These are phyloP conservation scores for Zygosaccharomyces pseudobailii DNA, from an alignment of 1,139 yeast genomes.

Conservation along the genomic window DNA sequence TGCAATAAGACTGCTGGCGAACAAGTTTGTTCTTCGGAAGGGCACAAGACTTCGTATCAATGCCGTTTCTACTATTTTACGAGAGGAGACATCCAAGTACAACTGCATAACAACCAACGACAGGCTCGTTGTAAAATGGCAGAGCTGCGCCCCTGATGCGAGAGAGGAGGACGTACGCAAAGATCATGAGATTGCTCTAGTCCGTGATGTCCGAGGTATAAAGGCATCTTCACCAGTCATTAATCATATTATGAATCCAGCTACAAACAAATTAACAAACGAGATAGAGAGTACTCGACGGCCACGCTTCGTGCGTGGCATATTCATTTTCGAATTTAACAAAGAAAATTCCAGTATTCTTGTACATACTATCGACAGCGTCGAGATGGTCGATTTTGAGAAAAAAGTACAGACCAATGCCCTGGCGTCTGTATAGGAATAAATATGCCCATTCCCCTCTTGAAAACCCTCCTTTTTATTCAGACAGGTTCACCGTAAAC, in stretches of 20 bases:
- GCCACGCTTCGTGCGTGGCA: constrained; percentile 48
- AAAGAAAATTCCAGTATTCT: constrained; percentile 51
- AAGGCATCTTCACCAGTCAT: constrained; percentile 12
- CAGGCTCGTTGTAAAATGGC: constrained; percentile 57
- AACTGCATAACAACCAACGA: constrained; percentile 39
- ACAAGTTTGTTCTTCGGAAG: constrained; percentile 47
- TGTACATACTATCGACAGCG: constrained; percentile 75
- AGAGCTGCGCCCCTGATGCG: constrained; percentile 48
- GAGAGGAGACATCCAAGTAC: constrained; percentile 14
- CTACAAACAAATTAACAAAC: constrained; percentile 7
- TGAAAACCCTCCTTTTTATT: neutral
- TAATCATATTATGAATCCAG: constrained; percentile 17
- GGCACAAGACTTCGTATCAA: constrained; percentile 15
- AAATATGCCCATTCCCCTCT: neutral
- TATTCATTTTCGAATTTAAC: constrained; percentile 71
- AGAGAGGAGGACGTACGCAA: constrained; percentile 31
- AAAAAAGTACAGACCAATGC: constrained; percentile 21
- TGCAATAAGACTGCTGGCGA: constrained; percentile 51
- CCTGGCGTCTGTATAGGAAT: constrained; percentile 12
- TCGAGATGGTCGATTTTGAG: constrained; percentile 55
- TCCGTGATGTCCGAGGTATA: constrained; percentile 10
- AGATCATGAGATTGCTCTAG: constrained; percentile 12
- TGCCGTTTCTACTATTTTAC: constrained; percentile 17
- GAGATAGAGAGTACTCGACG: neutral
- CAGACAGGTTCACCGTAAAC: constrained; percentile 27